Percentiles rank a stretch among this genome's conserved stretches.
phyloP scores from a whole-genome alignment of 305 asterid species.

The Solanum hybrid region DNA sequence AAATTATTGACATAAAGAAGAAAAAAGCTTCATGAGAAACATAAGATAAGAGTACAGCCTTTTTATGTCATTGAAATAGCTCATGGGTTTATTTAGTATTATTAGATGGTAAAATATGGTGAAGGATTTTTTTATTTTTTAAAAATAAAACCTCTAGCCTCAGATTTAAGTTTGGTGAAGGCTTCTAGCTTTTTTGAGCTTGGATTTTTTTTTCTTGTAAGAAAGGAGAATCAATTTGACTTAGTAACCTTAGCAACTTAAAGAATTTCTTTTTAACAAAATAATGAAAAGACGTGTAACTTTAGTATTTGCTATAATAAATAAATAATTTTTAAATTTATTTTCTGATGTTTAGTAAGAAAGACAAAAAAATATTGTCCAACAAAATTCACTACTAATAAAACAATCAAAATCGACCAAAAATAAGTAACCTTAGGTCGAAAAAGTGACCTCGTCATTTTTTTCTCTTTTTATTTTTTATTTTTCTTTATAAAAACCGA shows the following conservation, averaged over 20 bases:
- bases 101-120: not conserved
- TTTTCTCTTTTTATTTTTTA: too few relatives aligned
- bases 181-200: not conserved
- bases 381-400: not conserved
- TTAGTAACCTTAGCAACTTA: not conserved
- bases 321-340: not conserved
- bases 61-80: not conserved
- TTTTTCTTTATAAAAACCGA: too few relatives aligned
- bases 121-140: not conserved
- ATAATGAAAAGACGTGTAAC: not conserved
- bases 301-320: not conserved
- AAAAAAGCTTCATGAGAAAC: not conserved
- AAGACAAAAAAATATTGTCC: not conserved
- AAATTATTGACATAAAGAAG: not conserved
- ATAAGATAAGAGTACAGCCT: not conserved
- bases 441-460: not conserved
- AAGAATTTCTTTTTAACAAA: not conserved
- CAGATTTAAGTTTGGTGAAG: not conserved
- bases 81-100: not conserved
- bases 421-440: not conserved
- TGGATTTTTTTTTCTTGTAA: not conserved
- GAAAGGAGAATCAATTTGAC: not conserved
- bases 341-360: accelerated
- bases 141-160: too few relatives aligned
- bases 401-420: not conserved